Evolutionary conservation across 106 monocot genomes (phyloP).

Genomic region (Allium fistulosum): DNA sequence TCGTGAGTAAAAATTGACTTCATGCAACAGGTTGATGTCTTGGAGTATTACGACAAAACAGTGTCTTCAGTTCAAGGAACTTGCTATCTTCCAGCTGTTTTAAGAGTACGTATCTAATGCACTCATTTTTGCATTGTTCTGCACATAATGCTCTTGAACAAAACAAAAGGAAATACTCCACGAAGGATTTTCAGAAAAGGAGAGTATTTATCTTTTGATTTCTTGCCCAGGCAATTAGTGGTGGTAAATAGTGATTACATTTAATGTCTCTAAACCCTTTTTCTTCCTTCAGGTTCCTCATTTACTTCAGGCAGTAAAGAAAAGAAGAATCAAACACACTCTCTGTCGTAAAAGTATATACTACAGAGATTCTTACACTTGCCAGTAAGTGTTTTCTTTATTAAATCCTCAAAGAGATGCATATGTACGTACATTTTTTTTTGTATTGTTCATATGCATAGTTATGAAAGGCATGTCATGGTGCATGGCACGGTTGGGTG

Average conservation of each 20-base stretch:
- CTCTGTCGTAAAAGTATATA: slow-evolving; percentile 80
- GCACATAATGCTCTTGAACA: too few relatives aligned
- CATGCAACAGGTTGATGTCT: slow-evolving; percentile 79
- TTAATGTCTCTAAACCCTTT: not conserved
- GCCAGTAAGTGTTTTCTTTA: slow-evolving; percentile 62
- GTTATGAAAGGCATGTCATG: too few relatives aligned
- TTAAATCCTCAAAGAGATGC: too few relatives aligned
- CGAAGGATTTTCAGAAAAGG: too few relatives aligned
- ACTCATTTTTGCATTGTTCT: not conserved
- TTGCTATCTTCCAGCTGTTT: slow-evolving; percentile 77
- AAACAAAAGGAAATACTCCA: too few relatives aligned
- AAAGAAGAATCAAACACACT: slow-evolving; percentile 56
- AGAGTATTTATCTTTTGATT: too few relatives aligned
- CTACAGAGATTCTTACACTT: slow-evolving; percentile 74
- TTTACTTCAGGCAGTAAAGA: slow-evolving; percentile 76
- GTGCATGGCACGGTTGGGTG: too few relatives aligned
- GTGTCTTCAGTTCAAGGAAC: slow-evolving; percentile 78
- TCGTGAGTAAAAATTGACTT: not conserved
- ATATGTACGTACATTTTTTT: too few relatives aligned
- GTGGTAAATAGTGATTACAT: not conserved
- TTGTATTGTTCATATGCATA: too few relatives aligned
- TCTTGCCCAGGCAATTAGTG: too few relatives aligned
- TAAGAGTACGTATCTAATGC: slow-evolving; percentile 32
- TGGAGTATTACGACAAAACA: slow-evolving; percentile 95
- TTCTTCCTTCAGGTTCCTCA: slow-evolving; percentile 51